These are phyloP conservation scores for Elaeagnus macrophylla DNA, from an alignment of 306 rosid species.

Conservation along the genomic window DNA sequence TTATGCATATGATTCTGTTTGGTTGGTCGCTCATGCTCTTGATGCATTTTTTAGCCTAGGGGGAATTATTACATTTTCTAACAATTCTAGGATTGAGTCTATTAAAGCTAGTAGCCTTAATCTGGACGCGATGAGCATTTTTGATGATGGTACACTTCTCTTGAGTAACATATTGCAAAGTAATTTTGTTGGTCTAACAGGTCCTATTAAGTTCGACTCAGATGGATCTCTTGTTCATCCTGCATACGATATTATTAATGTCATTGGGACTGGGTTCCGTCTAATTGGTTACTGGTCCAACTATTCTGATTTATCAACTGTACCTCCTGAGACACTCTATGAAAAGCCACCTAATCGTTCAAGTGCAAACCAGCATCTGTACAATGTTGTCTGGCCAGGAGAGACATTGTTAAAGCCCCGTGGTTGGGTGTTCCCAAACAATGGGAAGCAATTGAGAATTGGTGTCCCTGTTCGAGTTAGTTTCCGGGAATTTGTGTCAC, in stretches of 20 bases:
- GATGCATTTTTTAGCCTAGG: slow-evolving; percentile 62
- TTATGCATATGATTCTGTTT: slow-evolving; percentile 80
- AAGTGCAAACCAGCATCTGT: slow-evolving; percentile 47
- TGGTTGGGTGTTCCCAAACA: slow-evolving; percentile 95
- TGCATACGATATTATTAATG: slow-evolving; percentile 70
- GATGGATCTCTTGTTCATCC: slow-evolving; percentile 59
- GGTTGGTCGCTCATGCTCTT: slow-evolving; percentile 72
- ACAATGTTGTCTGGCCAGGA: slow-evolving; percentile 84
- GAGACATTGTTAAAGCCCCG: slow-evolving; percentile 66
- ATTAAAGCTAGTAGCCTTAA: slow-evolving; percentile 39
- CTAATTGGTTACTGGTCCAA: slow-evolving; percentile 88
- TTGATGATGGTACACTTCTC: slow-evolving; percentile 61
- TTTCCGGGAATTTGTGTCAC: slow-evolving; percentile 63
- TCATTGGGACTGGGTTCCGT: slow-evolving; percentile 66
- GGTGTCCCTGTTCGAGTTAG: slow-evolving; percentile 77
- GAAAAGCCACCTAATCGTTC: slow-evolving; percentile 71
- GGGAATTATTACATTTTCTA: slow-evolving; percentile 58
- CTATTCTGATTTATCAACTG: slow-evolving; percentile 77
- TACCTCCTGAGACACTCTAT: slow-evolving; percentile 68
- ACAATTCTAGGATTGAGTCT: slow-evolving; percentile 41
- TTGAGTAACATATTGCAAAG: slow-evolving; percentile 52
- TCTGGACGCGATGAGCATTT: slow-evolving; percentile 78
- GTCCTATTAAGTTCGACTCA: slow-evolving; percentile 50
- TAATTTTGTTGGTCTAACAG: slow-evolving; percentile 64
- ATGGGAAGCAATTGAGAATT: slow-evolving; percentile 63